Evolutionary conservation across 2,329 filamentous ascomycete genomes (phyloP), one percentile per base, ranked within the genome.

Genomic region (Neopestalotiopsis sp.): DNA sequence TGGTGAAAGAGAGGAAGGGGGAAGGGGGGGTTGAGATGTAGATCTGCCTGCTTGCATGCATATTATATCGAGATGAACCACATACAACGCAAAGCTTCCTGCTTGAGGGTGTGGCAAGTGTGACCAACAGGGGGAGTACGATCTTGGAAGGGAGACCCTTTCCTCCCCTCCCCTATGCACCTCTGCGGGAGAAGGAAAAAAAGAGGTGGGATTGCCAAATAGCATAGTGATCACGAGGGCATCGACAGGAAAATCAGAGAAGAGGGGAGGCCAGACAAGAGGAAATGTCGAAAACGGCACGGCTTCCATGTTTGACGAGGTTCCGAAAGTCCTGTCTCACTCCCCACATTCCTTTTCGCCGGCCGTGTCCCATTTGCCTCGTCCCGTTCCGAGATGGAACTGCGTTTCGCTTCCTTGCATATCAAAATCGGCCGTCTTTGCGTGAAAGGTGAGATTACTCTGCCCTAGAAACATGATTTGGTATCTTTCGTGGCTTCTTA

Each of bases 311-410:
- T 42, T 20, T n/a, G n/a, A 5, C 30, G 34, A 62, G 32, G 34
- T 61, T 32, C 28, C 28, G 58, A 30, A 38, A 61, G 58, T 61
- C 58, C 32, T 61, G 28, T 32, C 28, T 38, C 28, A 30, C 24
- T 56, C 32, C 65, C 65, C 65, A 61, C 53, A 61, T 67, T 49
- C 63, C 63, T 67, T 67, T 61, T 42, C 40, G 13, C 45, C 20
- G 45, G 59, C 65, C 57, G 45, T 58, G 42, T 61, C 40, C 24
- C n/a, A 20, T 64, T 24, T 53, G 4, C 34, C 34, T 20, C 32
- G 17, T 66, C 45, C 64, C 62, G 62, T 65, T 65, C 45, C 62
- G 61, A 20, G 38, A 63, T 38, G 61, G 61, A 63, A 63, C 34
- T 63, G 30, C 34, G 20, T 63, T 63, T 65, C 62, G 62, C 38